phyloP scores from a whole-genome alignment of 768 basidiomycete species.

The Trametes cinnabarina region DNA sequence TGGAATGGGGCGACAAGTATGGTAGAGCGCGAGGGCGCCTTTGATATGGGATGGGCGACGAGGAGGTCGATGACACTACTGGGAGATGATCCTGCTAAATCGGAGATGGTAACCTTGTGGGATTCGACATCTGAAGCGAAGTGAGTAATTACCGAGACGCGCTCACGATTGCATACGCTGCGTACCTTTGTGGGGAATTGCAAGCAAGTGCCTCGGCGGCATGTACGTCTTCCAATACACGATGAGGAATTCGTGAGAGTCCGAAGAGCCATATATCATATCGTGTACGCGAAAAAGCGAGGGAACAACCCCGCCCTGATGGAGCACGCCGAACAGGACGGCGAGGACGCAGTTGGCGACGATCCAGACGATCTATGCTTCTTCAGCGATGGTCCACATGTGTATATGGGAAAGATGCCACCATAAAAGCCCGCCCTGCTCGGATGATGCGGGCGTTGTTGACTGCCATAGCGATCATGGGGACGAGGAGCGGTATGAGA shows the following conservation, averaged over 20 bases:
- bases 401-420: constrained; percentile 10
- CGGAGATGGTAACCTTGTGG: constrained; percentile 25
- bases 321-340: constrained; percentile 37
- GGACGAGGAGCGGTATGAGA: constrained; percentile 35
- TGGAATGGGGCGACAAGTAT: constrained; percentile 33
- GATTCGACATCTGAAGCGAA: constrained; percentile 25
- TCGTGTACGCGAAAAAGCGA: constrained; percentile 36
- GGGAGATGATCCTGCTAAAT: constrained; percentile 31
- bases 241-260: neutral
- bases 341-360: constrained; percentile 30
- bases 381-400: neutral
- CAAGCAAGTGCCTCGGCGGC: constrained; percentile 38
- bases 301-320: constrained; percentile 43
- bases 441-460: constrained; percentile 27
- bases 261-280: constrained; percentile 8
- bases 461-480: constrained; percentile 30
- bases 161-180: too few species aligned
- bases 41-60: neutral
- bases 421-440: constrained; percentile 35
- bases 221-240: constrained; percentile 44
- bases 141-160: neutral
- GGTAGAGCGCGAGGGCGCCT: constrained; percentile 16
- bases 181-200: constrained; percentile 26
- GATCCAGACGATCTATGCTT: constrained; percentile 29
- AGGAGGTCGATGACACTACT: constrained; percentile 21